A percentile compares a stretch with the other conserved stretches of the same genome.
Evolutionary conservation across 768 basidiomycete genomes (phyloP).

Genomic region (Trametes villosa): DNA sequence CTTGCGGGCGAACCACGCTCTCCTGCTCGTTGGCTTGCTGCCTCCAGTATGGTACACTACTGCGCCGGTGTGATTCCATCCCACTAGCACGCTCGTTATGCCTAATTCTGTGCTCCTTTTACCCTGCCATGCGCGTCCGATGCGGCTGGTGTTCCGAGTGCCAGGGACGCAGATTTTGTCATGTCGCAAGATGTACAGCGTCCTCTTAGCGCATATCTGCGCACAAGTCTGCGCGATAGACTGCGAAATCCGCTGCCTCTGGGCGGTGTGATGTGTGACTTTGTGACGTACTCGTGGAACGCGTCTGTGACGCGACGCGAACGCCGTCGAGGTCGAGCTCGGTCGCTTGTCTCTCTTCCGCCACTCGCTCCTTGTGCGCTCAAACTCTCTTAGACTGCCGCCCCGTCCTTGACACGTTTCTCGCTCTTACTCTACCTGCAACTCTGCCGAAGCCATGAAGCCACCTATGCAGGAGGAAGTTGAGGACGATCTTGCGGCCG

Average conservation of each 20-base stretch:
- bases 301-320: slow-evolving; percentile 27
- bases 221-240: neutral
- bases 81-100: neutral
- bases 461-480: slow-evolving; percentile 62
- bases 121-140: neutral
- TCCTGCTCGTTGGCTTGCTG: neutral
- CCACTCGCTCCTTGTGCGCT: slow-evolving; percentile 10
- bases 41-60: neutral
- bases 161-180: neutral
- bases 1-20: too few species aligned
- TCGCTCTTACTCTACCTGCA: neutral
- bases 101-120: neutral
- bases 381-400: neutral
- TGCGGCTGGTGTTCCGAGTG: neutral
- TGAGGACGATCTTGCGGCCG: slow-evolving; percentile 79
- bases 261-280: neutral
- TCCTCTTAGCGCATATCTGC: too few species aligned
- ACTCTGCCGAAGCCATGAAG: slow-evolving; percentile 42
- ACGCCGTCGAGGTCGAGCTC: slow-evolving; percentile 4
- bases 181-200: neutral
- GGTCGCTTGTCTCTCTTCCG: slow-evolving; percentile 10
- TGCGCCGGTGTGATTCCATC: neutral
- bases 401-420: neutral
- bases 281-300: slow-evolving; percentile 21
- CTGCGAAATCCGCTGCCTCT: neutral